Base-by-base conservation (phyloP, 208 protist genomes). In the Leishmania braziliensis region DNA sequence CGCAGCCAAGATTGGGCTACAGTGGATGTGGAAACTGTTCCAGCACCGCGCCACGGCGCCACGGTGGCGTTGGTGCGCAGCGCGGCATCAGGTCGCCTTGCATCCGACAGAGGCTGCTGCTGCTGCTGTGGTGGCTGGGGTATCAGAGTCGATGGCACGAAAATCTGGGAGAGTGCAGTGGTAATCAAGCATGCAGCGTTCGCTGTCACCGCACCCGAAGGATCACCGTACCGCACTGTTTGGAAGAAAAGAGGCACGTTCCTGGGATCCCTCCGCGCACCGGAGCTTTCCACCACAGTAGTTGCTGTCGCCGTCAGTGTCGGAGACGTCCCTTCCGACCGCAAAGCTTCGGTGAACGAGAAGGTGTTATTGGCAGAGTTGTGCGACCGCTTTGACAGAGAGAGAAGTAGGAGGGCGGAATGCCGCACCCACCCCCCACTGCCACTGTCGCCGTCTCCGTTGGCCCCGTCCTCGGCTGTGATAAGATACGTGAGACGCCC, bases 351-450 rank as follows among this genome's bases (percentile, higher is more conserved):
- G 6, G 54, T 10, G 39, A 46, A 65, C 18, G 33, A 29, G 56
- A 36, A 65, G 33, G 8, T 68, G 20, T 54, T 14, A 26, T 54
- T 65, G 56, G 8, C 54, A 63, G 26, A 77, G 26, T 50, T 68
- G 56, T 43, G 46, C 5, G 73, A 74, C 63, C 84, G 84, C 43
- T 78, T 82, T 23, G 75, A 48, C n/a, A 87, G 71, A 10, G 68
- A 86, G n/a, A 95, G 87, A 43, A 93, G 51, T 39, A 95, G 76
- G 43, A 92, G 54, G 39, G 88, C 81, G 51, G 81, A 26, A 79
- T 91, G 83, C 51, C 79, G 84, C 50, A 89, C 72, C 90, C 90
- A 95, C 51, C 72, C 51, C 46, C 20, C 36, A 58, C 62, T 43
- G 63, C 76, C 36, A 46, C 62, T n/a, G 75, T 16, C 43, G 39